Conservation (phyloP, 2,329 filamentous ascomycete genomes). For the Neonectria ditissima region DNA sequence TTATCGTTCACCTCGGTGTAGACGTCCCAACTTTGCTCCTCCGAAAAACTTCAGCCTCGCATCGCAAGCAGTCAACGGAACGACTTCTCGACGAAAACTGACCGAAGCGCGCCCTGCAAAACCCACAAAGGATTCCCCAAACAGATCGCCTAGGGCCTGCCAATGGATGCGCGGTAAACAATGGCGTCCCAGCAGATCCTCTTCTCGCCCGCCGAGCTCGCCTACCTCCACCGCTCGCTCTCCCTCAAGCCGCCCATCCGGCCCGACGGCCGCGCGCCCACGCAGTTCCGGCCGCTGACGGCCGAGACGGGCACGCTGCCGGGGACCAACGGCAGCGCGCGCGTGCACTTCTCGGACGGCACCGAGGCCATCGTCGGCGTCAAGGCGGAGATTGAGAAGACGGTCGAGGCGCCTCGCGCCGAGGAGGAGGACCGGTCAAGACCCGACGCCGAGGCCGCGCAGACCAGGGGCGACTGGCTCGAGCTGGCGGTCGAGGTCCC, state of each 20-base stretch:
- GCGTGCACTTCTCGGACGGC: conserved; percentile 94
- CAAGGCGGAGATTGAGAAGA: conserved; percentile 93
- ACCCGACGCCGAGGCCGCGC: conserved; percentile 53
- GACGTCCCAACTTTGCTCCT: conserved; percentile 39
- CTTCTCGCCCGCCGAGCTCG: conserved; percentile 94
- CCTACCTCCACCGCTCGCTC: conserved; percentile 92
- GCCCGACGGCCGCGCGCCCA: conserved; percentile 83
- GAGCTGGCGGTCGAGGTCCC: conserved; percentile 94
- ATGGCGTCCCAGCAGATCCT: conserved; percentile 79
- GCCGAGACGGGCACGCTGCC: conserved; percentile 93
- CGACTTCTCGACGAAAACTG: conserved; percentile 2
- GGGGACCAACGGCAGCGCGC: conserved; percentile 89
- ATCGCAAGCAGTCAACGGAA: conserved; percentile 23
- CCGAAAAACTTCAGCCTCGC: conserved; percentile 40
- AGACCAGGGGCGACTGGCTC: conserved; percentile 77
- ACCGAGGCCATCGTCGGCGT: conserved; percentile 96
- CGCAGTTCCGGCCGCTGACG: conserved; percentile 89
- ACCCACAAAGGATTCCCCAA: too few species aligned
- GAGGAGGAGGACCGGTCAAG: conserved; percentile 48
- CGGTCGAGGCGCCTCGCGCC: conserved; percentile 50
- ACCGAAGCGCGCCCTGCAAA: not conserved
- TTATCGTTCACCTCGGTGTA: conserved; percentile 51
- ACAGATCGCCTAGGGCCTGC: not conserved
- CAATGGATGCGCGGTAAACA: conserved; percentile 8
- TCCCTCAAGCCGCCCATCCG: conserved; percentile 85